Conservation (phyloP, 768 basidiomycete genomes). For the Lactifluus echinatus region DNA sequence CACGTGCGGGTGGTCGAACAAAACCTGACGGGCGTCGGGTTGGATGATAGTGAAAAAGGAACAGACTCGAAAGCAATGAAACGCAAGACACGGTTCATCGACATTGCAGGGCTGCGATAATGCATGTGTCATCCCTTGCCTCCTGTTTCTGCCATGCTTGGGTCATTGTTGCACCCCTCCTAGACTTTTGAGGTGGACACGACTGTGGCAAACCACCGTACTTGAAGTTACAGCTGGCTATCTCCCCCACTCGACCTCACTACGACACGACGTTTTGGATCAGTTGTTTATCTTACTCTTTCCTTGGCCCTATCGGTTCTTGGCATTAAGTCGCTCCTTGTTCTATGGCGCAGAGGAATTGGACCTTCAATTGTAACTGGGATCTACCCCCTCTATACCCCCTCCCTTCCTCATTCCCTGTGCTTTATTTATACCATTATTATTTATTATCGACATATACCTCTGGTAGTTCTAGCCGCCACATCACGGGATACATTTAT, state of each 20-base stretch:
- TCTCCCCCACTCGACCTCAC: neutral
- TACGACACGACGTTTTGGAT: neutral
- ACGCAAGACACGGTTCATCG: constrained; percentile 75
- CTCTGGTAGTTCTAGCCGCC: neutral
- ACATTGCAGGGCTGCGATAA: constrained; percentile 35
- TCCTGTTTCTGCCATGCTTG: neutral
- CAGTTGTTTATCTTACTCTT: neutral
- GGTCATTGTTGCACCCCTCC: too few relatives aligned
- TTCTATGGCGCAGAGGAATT: neutral
- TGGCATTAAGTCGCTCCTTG: constrained; percentile 1
- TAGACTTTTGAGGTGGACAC: neutral
- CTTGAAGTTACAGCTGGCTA: neutral
- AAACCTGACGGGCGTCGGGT: constrained; percentile 20
- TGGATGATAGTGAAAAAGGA: constrained; percentile 17
- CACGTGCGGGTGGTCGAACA: constrained; percentile 43
- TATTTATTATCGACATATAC: neutral
- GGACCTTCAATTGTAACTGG: neutral
- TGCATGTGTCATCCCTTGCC: neutral
- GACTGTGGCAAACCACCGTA: neutral
- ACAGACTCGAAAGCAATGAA: constrained; percentile 51
- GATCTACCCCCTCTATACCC: neutral
- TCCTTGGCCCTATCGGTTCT: neutral
- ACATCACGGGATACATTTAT: neutral
- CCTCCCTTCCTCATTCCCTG: neutral
- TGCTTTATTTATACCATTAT: constrained; percentile 11